Evolutionary conservation across 495 filamentous ascomycete species (phyloP), one percentile per base, ranked within the genome.

Genomic region (Aspergillus sclerotiicarbonarius): DNA sequence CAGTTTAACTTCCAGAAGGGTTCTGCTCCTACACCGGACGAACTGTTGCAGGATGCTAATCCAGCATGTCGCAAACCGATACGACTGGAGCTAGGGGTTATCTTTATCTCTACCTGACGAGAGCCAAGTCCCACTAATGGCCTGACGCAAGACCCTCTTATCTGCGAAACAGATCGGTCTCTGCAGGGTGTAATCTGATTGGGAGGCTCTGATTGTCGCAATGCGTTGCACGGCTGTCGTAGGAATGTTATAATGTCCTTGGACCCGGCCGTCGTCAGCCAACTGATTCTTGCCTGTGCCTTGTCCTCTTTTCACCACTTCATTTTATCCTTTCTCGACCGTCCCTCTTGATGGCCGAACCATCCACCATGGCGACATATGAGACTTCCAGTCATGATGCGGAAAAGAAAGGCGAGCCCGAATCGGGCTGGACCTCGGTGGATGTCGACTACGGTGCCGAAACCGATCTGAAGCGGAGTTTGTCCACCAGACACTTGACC

Each of bases 401-500:
- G n/a, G 60, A 56, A 19, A 62, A 66, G 39, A 31, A 41, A 19
- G 6, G 54, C 21, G 47, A 48, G 30, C 32, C 51, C 1, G 21
- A 37, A 0, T 19, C 46, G 0, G 59, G 16, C 3, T 60, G 59
- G 49, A 10, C 46, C 10, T 50, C 47, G 0, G 15, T 19, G 25
- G 44, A 57, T 7, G 49, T 37, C 37, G 61, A 62, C 45, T 56
- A 69, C 56, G 67, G 64, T 8, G 62, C 66, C 16, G 68, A 69
- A 9, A 64, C 64, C 15, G 67, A 66, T 13, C 57, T 73, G 13
- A 60, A 64, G n/a, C 62, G 66, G 29, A 54, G 35, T n/a, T 54
- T 73, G 29, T 64, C 65, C 9, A 64, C 67, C 21, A 67, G 71
- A 10, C 71, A 73, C 59, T 35, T 73, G 31, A 66, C 62, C 41